Evolutionary conservation across 202 grass and related monocot genomes (phyloP).

Genomic region (Zoysia matrella): DNA sequence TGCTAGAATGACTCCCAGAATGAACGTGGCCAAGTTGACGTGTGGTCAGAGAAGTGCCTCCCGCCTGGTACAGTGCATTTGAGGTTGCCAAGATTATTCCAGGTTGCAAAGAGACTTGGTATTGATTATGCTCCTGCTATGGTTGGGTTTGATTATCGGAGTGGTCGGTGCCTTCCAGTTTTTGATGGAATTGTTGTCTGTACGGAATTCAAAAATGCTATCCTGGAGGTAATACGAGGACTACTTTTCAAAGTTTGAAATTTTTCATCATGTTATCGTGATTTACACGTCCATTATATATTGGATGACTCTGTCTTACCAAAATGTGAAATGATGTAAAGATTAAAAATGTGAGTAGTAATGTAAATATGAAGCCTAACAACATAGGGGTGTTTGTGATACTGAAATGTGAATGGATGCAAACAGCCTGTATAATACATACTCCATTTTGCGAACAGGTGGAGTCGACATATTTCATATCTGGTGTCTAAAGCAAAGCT

Average conservation of each 20-base stretch:
- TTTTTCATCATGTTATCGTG: not conserved
- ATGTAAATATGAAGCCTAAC: not conserved
- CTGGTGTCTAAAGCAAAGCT: not conserved
- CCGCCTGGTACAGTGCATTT: slow-evolving; percentile 91
- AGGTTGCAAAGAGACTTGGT: slow-evolving; percentile 83
- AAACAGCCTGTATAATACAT: slow-evolving; percentile 3
- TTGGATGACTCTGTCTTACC: not conserved
- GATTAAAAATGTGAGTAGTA: not conserved
- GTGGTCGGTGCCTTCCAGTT: slow-evolving; percentile 63
- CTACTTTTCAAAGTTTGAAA: slow-evolving; percentile 17
- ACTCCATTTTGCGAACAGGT: not conserved
- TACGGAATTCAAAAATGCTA: slow-evolving; percentile 69
- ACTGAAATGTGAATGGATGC: not conserved
- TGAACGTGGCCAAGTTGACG: slow-evolving; percentile 91
- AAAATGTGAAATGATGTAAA: slow-evolving; percentile 4
- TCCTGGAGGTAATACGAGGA: slow-evolving; percentile 70
- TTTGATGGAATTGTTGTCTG: slow-evolving; percentile 92
- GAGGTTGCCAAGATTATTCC: slow-evolving; percentile 84
- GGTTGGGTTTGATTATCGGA: slow-evolving; percentile 94
- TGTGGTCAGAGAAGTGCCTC: slow-evolving; percentile 97
- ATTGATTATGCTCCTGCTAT: slow-evolving; percentile 93
- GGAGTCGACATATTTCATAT: not conserved
- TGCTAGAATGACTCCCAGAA: slow-evolving; percentile 64
- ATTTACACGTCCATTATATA: not conserved
- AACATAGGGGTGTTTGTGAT: not conserved